Evolutionary conservation across 78 protist genomes (phyloP).

Genomic region (Cavenderia fasciculata): DNA sequence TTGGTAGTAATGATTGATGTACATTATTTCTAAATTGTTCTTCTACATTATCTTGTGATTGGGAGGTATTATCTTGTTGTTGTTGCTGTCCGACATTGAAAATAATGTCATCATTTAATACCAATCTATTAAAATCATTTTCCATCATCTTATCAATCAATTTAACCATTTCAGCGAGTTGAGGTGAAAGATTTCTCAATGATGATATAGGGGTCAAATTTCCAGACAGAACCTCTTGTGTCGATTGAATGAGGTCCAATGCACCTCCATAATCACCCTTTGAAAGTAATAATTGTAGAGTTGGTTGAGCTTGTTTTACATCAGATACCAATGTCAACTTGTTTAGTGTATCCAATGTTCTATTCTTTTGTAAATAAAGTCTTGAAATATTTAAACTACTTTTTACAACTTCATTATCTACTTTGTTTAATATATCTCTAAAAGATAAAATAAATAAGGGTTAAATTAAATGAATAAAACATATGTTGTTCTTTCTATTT

Average conservation of each 20-base stretch:
- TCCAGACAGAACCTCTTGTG: constrained; percentile 1
- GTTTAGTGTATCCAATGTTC: constrained; percentile 33
- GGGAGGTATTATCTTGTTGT: not conserved
- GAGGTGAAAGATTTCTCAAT: constrained; percentile 52
- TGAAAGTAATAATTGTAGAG: constrained; percentile 54
- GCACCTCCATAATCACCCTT: constrained; percentile 79
- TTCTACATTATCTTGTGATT: not conserved
- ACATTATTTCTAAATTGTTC: constrained; percentile 3
- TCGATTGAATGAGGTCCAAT: constrained; percentile 46
- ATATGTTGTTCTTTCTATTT: no score
- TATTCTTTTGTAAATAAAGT: constrained; percentile 51
- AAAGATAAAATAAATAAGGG: no score
- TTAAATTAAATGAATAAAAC: no score
- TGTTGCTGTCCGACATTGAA: not conserved
- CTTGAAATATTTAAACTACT: constrained; percentile 29
- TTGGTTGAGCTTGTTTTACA: constrained; percentile 61
- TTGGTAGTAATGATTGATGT: constrained; percentile 9
- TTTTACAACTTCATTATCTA: constrained; percentile 23
- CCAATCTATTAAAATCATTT: constrained; percentile 30
- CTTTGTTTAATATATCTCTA: not conserved
- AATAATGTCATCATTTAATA: constrained; percentile 37
- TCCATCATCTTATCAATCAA: constrained; percentile 68
- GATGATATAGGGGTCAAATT: not conserved
- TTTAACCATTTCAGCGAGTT: constrained; percentile 41
- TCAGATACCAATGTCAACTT: not conserved